phyloP scores from a whole-genome alignment of 2,329 filamentous ascomycete genomes.

The Aspergillus sp. region DNA sequence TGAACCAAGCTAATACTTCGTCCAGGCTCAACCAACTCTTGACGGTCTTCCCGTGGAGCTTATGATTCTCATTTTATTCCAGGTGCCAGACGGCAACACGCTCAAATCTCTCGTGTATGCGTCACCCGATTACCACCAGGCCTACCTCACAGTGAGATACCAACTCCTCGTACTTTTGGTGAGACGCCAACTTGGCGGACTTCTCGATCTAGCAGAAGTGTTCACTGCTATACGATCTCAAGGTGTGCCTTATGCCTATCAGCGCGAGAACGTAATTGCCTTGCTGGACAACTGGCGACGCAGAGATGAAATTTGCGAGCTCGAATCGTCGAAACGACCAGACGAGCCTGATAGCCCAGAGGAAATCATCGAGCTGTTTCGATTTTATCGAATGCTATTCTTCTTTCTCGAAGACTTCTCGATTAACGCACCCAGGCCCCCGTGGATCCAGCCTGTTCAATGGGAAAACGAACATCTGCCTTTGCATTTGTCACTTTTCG shows the following conservation, averaged over 20 bases:
- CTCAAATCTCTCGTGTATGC: not conserved
- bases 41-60: not conserved
- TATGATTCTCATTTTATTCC: not conserved
- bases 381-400: not conserved
- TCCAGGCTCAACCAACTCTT: not conserved
- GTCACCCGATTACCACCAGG: not conserved
- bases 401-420: not conserved
- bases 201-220: not conserved
- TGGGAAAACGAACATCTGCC: not conserved
- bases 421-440: not conserved
- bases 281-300: not conserved
- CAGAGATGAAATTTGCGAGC: not conserved
- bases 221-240: not conserved
- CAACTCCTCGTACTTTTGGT: not conserved
- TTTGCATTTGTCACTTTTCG: not conserved
- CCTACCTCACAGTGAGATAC: not conserved
- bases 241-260: not conserved
- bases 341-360: not conserved
- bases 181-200: not conserved
- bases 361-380: not conserved
- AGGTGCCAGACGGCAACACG: not conserved
- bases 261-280: not conserved
- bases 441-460: not conserved
- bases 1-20: not conserved
- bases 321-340: not conserved